These are phyloP conservation scores for Cichorium intybus DNA, from an alignment of 140 eudicot genomes.

Conservation along the genomic window DNA sequence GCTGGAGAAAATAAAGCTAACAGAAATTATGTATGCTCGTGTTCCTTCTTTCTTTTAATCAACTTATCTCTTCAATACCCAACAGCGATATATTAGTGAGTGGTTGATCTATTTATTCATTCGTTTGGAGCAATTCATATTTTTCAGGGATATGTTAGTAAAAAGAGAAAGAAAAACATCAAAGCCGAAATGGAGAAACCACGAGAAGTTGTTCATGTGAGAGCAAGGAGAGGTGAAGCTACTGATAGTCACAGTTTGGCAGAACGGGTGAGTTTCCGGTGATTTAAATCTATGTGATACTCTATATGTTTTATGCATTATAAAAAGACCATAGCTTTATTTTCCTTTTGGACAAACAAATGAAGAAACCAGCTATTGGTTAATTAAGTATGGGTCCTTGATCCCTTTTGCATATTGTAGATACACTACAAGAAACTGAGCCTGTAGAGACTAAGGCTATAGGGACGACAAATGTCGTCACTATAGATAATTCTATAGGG, in stretches of 20 bases:
- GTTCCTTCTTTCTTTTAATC: neutral
- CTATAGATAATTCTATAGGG: no score
- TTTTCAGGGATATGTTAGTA: conserved; percentile 27
- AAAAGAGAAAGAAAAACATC: conserved; percentile 26
- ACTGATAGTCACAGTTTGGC: conserved; percentile 46
- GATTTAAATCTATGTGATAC: neutral
- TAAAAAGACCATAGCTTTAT: neutral
- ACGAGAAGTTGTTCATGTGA: conserved; percentile 45
- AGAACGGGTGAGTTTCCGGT: conserved; percentile 32
- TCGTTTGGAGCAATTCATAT: neutral
- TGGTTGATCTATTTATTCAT: neutral
- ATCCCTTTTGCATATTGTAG: neutral
- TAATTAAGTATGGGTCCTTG: neutral
- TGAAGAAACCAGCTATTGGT: neutral
- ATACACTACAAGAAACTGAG: no score
- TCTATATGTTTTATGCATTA: neutral
- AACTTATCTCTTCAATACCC: neutral
- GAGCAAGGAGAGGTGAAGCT: conserved; percentile 52
- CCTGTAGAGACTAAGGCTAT: no score
- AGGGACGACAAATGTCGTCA: no score
- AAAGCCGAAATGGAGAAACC: conserved; percentile 26
- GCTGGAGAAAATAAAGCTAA: conserved; percentile 23
- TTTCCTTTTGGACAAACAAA: neutral
- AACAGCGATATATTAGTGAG: neutral
- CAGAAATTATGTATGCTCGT: conserved; percentile 21